Percentiles rank a stretch among this genome's conserved stretches.
Conservation (phyloP, 148 eudicot species). For the Nyssa sinensis region DNA sequence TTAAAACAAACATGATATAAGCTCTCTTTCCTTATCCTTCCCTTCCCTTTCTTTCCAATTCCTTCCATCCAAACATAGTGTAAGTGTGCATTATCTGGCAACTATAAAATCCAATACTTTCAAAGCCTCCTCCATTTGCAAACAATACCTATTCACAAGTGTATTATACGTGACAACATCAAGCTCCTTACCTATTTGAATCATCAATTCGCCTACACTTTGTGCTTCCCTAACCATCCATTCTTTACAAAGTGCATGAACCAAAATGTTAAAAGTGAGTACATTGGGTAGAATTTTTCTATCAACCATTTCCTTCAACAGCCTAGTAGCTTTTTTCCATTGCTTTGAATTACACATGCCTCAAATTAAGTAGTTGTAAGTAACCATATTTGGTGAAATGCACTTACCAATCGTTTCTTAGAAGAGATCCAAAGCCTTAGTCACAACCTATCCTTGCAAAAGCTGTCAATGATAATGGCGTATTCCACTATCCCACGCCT, state of each 20-base stretch:
- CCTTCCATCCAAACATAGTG: no score
- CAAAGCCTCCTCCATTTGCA: not conserved
- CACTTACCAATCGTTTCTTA: constrained; percentile 14
- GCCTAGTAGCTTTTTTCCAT: constrained; percentile 8
- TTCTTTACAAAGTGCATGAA: constrained; percentile 6
- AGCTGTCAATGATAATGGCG: no score
- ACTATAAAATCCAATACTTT: not conserved
- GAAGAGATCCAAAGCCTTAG: not conserved
- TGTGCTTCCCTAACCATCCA: not conserved
- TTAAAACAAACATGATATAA: no score
- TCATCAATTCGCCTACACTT: not conserved
- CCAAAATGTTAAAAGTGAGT: not conserved
- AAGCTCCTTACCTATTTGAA: constrained; percentile 2
- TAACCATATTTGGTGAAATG: constrained; percentile 16
- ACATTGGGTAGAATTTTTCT: not conserved
- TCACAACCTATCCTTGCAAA: no score
- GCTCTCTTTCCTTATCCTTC: no score
- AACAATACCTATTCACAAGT: constrained; percentile 11
- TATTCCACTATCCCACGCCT: no score
- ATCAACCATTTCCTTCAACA: constrained; percentile 10
- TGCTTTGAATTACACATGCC: constrained; percentile 14
- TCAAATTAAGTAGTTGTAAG: constrained; percentile 14
- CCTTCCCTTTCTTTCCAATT: no score
- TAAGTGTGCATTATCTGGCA: not conserved
- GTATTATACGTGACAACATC: not conserved